These are phyloP conservation scores for Capsaspora owczarzaki DNA, from an alignment of 78 protist genomes.

Conservation along the genomic window DNA sequence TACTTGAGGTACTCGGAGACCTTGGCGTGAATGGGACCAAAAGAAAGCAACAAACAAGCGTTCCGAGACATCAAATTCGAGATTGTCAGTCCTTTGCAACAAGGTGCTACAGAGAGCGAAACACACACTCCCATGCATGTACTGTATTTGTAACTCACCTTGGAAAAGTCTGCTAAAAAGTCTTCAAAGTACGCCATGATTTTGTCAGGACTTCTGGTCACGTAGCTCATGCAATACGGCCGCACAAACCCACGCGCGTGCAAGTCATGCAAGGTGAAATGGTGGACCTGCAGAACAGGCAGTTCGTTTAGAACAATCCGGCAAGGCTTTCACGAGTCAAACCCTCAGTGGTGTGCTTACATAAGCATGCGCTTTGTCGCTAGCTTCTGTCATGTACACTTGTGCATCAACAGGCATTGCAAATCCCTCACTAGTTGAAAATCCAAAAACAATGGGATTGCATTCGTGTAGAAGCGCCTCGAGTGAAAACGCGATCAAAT, in stretches of 20 bases:
- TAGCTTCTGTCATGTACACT: not conserved
- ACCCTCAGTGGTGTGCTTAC: too few relatives aligned
- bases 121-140: too few relatives aligned
- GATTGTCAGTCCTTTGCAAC: too few relatives aligned
- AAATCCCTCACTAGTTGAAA: not conserved
- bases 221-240: conserved; percentile 32
- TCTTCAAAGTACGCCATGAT: conserved; percentile 39
- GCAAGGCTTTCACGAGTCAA: too few relatives aligned
- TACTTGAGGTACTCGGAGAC: not conserved
- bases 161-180: conserved; percentile 13
- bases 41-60: not conserved
- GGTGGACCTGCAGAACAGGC: conserved; percentile 18
- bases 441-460: too few relatives aligned
- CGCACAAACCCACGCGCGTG: conserved; percentile 61
- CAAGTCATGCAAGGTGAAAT: conserved; percentile 47
- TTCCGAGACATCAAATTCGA: too few relatives aligned
- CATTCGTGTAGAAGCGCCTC: too few relatives aligned
- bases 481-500: too few relatives aligned
- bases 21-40: not conserved
- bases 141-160: too few relatives aligned
- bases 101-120: too few relatives aligned
- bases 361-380: not conserved
- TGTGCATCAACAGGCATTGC: not conserved
- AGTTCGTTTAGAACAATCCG: not conserved
- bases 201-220: conserved; percentile 39